Evolutionary conservation across 768 basidiomycete genomes (phyloP), one percentile per base, ranked within the genome.

Genomic region (Russula foetens): DNA sequence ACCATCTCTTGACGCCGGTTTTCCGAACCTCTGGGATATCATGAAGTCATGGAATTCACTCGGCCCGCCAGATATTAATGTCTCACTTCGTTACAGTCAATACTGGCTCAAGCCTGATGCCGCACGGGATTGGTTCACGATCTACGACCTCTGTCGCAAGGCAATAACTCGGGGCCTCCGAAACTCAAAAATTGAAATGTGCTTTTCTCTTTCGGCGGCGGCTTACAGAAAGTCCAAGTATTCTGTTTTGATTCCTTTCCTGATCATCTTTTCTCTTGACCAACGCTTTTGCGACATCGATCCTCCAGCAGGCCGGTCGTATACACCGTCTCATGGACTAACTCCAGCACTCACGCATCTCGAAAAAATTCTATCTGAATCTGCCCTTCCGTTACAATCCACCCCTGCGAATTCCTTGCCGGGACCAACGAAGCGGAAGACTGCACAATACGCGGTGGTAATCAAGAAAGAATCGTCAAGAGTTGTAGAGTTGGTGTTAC

Each of bases 41-140:
- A 38, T 60, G 19, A 21, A 19, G 9, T 49, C 47, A 28, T 21
- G 47, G 53, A 39, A 41, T 26, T 50, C 39, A 1, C 28, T 60
- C 9, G 53, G 59, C 17, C 59, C 53, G 8, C 17, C 59, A 0
- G 19, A 3, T 12, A 17, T 43, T 3, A 19, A 3, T 3, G 8
- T 55, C 2, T 28, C 59, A 2, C 14, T 49, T 19, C 23, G n/a
- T 29, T 60, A 60, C 29, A 55, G 47, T 50, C 53, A 31, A 21
- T 50, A 60, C 31, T 60, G 59, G 59, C 59, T 60, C 8, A 19
- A 60, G 7, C 47, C 44, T 8, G 47, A 60, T 35, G 59, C 7
- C 19, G 14, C 17, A 21, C 47, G 21, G 23, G 59, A 60, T 43
- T 60, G 59, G 59, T 17, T 60, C 5, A 47, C 39, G n/a, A n/a